These are phyloP conservation scores for Aspergillus steynii DNA, from an alignment of 495 filamentous ascomycete species.

Conservation along the genomic window DNA sequence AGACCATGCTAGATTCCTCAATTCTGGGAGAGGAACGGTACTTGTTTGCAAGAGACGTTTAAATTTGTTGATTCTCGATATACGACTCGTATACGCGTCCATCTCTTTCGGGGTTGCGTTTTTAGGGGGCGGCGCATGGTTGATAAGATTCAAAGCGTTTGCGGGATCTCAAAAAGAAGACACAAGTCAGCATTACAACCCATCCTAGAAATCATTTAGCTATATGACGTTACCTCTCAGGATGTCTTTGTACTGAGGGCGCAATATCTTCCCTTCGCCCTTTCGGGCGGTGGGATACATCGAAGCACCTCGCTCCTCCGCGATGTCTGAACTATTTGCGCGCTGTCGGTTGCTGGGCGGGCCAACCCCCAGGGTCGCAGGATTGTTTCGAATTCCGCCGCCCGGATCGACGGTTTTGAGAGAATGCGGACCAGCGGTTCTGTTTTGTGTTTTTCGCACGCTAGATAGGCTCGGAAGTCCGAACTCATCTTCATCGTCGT, in stretches of 20 bases:
- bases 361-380: conserved; percentile 36
- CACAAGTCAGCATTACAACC: conserved; percentile 10
- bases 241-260: conserved; percentile 97
- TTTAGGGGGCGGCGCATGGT: conserved; percentile 72
- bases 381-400: conserved; percentile 26
- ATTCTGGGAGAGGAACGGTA: conserved; percentile 79
- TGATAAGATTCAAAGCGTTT: conserved; percentile 92
- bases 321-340: conserved; percentile 86
- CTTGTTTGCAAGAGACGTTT: conserved; percentile 91
- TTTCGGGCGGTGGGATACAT: conserved; percentile 86
- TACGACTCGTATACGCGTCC: conserved; percentile 82
- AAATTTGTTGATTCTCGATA: conserved; percentile 97
- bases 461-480: conserved; percentile 86
- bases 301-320: conserved; percentile 83
- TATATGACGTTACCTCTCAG: conserved; percentile 58
- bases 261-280: conserved; percentile 87
- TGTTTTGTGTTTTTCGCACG: conserved; percentile 71
- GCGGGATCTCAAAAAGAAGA: conserved; percentile 68
- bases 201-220: conserved; percentile 1
- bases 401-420: conserved; percentile 48
- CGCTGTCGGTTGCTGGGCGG: conserved; percentile 40
- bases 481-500: conserved; percentile 92
- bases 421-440: conserved; percentile 47
- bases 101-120: conserved; percentile 81
- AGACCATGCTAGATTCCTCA: conserved; percentile 86